Conservation (phyloP, 192 early-diverging fungal genomes). For the Chytriomyces sp. region DNA sequence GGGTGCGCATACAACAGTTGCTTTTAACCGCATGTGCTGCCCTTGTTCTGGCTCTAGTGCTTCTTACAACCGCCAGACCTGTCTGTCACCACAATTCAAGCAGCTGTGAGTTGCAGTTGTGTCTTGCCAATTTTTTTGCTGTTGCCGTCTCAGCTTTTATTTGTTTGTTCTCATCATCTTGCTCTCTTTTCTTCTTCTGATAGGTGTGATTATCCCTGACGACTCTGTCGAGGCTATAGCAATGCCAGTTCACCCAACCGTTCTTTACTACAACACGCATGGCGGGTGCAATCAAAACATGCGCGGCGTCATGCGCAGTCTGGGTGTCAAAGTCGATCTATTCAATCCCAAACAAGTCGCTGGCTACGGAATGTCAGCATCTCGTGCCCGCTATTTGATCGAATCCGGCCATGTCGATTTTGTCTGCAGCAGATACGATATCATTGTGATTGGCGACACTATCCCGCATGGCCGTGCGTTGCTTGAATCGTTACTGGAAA, state of each 20-base stretch:
- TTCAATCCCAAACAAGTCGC: constrained; percentile 18
- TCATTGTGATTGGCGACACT: constrained; percentile 35
- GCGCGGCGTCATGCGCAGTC: constrained; percentile 7
- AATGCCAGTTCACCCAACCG: constrained; percentile 16
- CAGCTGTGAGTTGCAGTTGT: not conserved
- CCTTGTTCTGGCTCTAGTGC: not conserved
- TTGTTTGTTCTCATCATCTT: not conserved
- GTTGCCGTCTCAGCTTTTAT: not conserved
- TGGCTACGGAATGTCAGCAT: constrained; percentile 13
- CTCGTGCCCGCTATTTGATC: not conserved
- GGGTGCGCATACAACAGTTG: not conserved
- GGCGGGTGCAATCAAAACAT: constrained; percentile 17
- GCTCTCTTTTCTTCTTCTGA: not conserved
- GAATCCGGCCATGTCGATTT: constrained; percentile 5
- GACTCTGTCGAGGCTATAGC: constrained; percentile 6
- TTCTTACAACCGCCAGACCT: not conserved
- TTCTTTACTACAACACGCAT: constrained; percentile 33
- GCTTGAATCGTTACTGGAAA: constrained; percentile 2
- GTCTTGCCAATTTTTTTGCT: not conserved
- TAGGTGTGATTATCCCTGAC: constrained; percentile 15
- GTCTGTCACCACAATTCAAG: constrained; percentile 21
- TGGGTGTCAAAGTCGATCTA: constrained; percentile 1
- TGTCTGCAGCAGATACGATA: constrained; percentile 24
- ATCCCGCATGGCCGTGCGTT: constrained; percentile 29
- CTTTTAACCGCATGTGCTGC: not conserved